Conservation (phyloP, 2,329 filamentous ascomycete species). For the Sporothrix phasma region DNA sequence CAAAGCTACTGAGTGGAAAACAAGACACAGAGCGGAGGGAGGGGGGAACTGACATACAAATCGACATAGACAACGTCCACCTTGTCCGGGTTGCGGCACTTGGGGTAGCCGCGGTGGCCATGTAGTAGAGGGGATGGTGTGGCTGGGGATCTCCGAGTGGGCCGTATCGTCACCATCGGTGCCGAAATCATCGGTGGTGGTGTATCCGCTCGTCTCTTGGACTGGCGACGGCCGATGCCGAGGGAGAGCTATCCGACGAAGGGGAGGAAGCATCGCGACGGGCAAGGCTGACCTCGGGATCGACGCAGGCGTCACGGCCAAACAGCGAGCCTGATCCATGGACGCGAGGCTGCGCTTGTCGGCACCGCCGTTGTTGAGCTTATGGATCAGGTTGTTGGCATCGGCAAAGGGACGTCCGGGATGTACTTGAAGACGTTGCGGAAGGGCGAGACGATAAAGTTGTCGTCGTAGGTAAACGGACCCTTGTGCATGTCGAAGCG, state of each 20-base stretch:
- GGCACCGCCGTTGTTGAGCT: slow-evolving; percentile 34
- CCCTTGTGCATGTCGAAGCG: slow-evolving; percentile 55
- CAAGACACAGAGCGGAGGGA: neutral
- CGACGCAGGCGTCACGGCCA: slow-evolving; percentile 35
- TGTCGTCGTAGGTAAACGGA: slow-evolving; percentile 46
- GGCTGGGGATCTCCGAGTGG: slow-evolving; percentile 38
- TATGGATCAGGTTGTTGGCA: slow-evolving; percentile 27
- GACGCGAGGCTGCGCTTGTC: slow-evolving; percentile 29
- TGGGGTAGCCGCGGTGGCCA: slow-evolving; percentile 39
- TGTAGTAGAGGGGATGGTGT: slow-evolving; percentile 41
- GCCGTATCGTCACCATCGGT: slow-evolving; percentile 45
- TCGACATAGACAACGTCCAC: slow-evolving; percentile 47
- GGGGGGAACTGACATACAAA: slow-evolving; percentile 24
- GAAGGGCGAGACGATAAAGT: slow-evolving; percentile 48
- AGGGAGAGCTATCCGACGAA: slow-evolving; percentile 11
- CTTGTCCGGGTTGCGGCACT: slow-evolving; percentile 32
- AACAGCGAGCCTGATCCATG: slow-evolving; percentile 25
- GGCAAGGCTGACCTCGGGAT: slow-evolving; percentile 27
- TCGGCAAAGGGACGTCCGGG: slow-evolving; percentile 40
- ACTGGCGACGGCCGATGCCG: slow-evolving; percentile 38
- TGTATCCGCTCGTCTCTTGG: slow-evolving; percentile 41
- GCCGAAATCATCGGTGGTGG: slow-evolving; percentile 47
- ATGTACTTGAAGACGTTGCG: slow-evolving; percentile 43
- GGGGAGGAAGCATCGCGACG: slow-evolving; percentile 3
- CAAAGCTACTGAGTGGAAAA: neutral